Conservation (phyloP, 805 yeast species). For the Sugiyamaella lignohabitans region DNA sequence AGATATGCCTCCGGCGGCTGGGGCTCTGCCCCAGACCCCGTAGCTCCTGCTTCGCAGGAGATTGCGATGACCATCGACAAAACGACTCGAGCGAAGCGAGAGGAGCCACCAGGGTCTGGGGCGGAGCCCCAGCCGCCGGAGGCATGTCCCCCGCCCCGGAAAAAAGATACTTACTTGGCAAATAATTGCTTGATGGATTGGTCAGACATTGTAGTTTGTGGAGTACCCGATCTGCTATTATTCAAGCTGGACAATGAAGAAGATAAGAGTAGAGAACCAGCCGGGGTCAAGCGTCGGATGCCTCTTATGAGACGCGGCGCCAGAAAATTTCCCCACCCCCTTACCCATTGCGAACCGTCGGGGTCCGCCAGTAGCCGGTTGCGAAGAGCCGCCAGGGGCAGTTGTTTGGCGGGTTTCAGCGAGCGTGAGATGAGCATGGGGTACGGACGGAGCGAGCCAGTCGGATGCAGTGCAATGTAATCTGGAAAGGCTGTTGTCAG, state of each 20-base stretch:
- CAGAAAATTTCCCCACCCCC: background rate
- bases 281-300: background rate
- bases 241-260: background rate
- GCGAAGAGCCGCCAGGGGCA: no score
- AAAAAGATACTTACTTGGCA: conserved; percentile 11
- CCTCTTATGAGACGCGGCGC: background rate
- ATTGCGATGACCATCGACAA: no score
- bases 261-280: background rate
- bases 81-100: no score
- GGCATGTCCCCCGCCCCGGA: background rate
- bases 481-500: no score
- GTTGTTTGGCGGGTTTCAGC: background rate
- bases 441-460: no score
- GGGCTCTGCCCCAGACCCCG: no score
- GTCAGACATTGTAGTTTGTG: conserved; percentile 17
- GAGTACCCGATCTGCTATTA: background rate
- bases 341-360: background rate
- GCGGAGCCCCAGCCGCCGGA: no score
- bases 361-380: background rate
- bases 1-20: no score
- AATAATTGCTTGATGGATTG: conserved; percentile 13
- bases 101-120: no score
- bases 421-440: background rate
- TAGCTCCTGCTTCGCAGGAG: no score
- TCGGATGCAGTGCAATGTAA: no score